Evolutionary conservation across 1,284 basidiomycete genomes (phyloP).

Genomic region (Athelia sp.): DNA sequence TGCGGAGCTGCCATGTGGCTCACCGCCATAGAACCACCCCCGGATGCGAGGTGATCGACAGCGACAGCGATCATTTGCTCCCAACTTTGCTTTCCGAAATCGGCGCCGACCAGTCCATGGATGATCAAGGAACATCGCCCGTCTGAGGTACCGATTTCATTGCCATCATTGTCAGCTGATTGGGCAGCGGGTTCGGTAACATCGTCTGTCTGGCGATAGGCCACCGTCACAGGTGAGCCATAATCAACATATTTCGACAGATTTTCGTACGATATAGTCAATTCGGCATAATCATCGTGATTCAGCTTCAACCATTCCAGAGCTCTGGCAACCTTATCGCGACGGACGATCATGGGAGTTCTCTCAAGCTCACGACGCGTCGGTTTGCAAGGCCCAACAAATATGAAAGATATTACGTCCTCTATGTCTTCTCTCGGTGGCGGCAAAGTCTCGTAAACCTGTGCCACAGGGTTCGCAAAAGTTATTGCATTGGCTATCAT

Average conservation of each 20-base stretch:
- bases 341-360: conserved; percentile 25
- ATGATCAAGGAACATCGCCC: conserved; percentile 15
- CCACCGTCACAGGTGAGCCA: conserved; percentile 13
- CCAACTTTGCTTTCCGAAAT: conserved; percentile 5
- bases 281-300: conserved; percentile 20
- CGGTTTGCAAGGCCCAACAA: conserved; percentile 29
- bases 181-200: conserved; percentile 11
- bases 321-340: conserved; percentile 14
- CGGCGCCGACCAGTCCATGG: conserved; percentile 12
- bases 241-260: conserved; percentile 15
- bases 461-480: conserved; percentile 25
- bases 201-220: conserved; percentile 6
- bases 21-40: conserved; percentile 14
- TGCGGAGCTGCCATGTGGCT: conserved; percentile 9
- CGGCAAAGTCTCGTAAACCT: conserved; percentile 27
- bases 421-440: conserved; percentile 26
- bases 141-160: conserved; percentile 11
- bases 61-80: conserved; percentile 10
- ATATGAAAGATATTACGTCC: conserved; percentile 30
- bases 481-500: conserved; percentile 31
- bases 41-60: conserved; percentile 13
- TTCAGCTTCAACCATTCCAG: conserved; percentile 26
- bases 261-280: conserved; percentile 19
- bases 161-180: conserved; percentile 6
- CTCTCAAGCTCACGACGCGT: too few relatives aligned